Evolutionary conservation across 2,329 filamentous ascomycete genomes (phyloP).

Genomic region (Colletotrichum horii): DNA sequence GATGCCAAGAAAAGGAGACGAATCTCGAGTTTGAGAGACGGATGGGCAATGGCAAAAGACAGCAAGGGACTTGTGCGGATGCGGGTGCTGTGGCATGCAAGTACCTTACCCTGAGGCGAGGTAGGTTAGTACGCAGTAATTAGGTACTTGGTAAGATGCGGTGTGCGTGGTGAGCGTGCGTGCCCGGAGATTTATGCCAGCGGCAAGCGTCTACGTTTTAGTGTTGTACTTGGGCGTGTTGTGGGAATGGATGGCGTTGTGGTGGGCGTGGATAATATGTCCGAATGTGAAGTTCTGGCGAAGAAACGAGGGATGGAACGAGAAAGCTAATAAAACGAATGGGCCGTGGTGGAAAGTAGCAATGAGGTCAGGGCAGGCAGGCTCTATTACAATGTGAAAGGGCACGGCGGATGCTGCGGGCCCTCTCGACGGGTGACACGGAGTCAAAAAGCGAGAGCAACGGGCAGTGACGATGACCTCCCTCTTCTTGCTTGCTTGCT

Average conservation of each 20-base stretch:
- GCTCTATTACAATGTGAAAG: neutral
- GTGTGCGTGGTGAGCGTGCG: neutral
- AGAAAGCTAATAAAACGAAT: neutral
- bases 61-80: neutral
- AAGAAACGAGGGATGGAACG: neutral
- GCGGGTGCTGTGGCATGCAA: neutral
- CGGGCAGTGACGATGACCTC: neutral
- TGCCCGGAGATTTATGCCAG: neutral
- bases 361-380: neutral
- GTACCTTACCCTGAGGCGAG: neutral
- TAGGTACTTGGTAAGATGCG: neutral
- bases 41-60: neutral
- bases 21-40: conserved; percentile 3
- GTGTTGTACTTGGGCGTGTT: neutral
- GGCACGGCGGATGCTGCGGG: neutral
- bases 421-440: neutral
- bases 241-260: neutral
- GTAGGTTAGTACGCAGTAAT: too few species aligned
- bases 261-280: neutral
- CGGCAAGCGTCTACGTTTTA: neutral
- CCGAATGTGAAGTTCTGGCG: neutral
- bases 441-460: neutral
- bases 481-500: neutral
- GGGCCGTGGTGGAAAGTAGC: neutral
- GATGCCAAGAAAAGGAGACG: conserved; percentile 16